Conservation (phyloP, 1,284 basidiomycete genomes). For the Ustanciosporium gigantosporum region DNA sequence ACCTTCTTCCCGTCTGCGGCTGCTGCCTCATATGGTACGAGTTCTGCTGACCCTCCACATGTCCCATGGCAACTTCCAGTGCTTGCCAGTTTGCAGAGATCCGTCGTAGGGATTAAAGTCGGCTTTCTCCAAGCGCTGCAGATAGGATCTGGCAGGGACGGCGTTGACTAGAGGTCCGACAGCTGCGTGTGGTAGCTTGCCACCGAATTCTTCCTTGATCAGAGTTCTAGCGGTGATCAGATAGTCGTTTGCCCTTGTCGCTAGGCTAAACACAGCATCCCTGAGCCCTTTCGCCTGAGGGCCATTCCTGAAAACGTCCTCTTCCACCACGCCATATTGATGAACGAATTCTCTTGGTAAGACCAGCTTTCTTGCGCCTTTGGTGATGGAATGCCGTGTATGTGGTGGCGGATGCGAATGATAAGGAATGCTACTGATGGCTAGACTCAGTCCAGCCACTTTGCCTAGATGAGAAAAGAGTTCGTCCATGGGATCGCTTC, state of each 20-base stretch:
- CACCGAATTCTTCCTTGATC: constrained; percentile 69
- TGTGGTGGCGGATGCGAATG: constrained; percentile 51
- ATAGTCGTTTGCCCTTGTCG: constrained; percentile 87
- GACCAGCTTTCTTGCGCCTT: constrained; percentile 69
- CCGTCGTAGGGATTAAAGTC: constrained; percentile 83
- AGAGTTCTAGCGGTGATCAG: constrained; percentile 79
- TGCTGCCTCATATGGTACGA: constrained; percentile 61
- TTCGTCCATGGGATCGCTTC: constrained; percentile 40
- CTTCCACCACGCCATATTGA: constrained; percentile 78
- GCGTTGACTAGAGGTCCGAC: constrained; percentile 79
- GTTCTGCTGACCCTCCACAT: constrained; percentile 73
- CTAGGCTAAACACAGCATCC: constrained; percentile 82
- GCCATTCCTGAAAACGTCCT: constrained; percentile 79
- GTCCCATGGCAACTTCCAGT: constrained; percentile 83
- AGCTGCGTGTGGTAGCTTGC: constrained; percentile 69
- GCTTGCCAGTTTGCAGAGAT: constrained; percentile 69
- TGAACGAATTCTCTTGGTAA: constrained; percentile 83
- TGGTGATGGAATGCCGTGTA: constrained; percentile 43
- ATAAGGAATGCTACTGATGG: constrained; percentile 49
- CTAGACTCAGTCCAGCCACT: constrained; percentile 47
- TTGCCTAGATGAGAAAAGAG: constrained; percentile 59
- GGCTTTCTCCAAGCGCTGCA: constrained; percentile 73
- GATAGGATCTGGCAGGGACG: constrained; percentile 74
- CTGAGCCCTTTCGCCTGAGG: constrained; percentile 69
- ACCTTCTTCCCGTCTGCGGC: too few relatives aligned